Conservation (phyloP, 441 rosid genomes). For the Corymbia calophylla region DNA sequence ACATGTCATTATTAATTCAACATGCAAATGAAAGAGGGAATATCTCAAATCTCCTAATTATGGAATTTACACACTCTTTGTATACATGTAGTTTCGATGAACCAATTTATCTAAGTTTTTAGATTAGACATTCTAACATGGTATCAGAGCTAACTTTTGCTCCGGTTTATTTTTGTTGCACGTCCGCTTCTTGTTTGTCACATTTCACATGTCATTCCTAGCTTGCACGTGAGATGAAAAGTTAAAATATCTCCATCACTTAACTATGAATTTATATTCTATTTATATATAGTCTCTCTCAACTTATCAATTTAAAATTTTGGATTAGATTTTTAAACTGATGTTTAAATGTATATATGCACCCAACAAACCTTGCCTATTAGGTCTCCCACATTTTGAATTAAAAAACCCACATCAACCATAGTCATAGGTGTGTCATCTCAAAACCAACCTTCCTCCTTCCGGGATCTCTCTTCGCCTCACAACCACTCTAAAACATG, state of each 20-base stretch:
- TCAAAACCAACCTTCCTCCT: neutral
- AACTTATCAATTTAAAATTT: neutral
- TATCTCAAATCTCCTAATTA: neutral
- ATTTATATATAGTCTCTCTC: neutral
- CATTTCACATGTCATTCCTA: neutral
- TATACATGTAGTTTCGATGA: neutral
- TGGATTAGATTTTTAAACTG: neutral
- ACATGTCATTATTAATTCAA: too few species aligned
- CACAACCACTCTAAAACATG: neutral
- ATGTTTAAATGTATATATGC: neutral
- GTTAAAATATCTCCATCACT: neutral
- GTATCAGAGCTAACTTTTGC: neutral
- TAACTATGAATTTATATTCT: neutral
- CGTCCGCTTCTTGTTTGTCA: neutral
- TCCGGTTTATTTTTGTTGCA: neutral
- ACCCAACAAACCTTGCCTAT: neutral
- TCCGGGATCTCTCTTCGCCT: neutral
- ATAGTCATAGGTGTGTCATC: neutral
- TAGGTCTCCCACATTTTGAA: neutral
- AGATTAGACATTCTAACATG: neutral
- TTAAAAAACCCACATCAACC: neutral
- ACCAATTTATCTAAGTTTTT: neutral
- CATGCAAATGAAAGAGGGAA: neutral
- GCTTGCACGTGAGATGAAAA: neutral
- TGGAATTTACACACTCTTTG: neutral